Percentiles rank a stretch among this genome's conserved stretches.
These are phyloP conservation scores for Pyracantha coccinea DNA, from an alignment of 331 rosid species.

Conservation along the genomic window DNA sequence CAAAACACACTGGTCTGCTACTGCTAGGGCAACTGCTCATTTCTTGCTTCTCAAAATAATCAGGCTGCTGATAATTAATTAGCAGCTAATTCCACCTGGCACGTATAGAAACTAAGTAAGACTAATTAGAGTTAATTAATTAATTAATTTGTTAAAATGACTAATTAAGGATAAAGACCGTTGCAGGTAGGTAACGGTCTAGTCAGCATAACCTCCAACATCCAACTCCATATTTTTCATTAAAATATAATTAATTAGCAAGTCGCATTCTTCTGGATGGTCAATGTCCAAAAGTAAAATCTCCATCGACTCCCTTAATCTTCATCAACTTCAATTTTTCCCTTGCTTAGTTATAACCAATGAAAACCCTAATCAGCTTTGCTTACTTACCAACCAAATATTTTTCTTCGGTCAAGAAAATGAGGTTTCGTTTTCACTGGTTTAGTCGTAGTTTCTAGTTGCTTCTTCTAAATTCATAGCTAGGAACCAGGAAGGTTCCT, in stretches of 20 bases:
- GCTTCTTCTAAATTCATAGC: not conserved
- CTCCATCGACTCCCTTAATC: not conserved
- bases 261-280: not conserved
- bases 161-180: too few species aligned
- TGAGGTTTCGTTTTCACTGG: not conserved
- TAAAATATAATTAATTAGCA: not conserved
- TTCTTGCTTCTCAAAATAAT: not conserved
- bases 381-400: not conserved
- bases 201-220: not conserved
- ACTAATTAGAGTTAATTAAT: too few species aligned
- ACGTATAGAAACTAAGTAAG: too few species aligned
- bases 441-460: not conserved
- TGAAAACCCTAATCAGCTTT: too few species aligned
- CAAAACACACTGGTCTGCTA: too few species aligned
- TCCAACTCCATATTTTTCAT: not conserved
- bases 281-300: not conserved
- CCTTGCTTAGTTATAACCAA: not conserved
- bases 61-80: not conserved
- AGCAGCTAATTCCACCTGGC: too few species aligned
- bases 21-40: not conserved
- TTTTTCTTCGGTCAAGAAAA: not conserved
- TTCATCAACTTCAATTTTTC: not conserved
- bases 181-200: too few species aligned
- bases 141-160: too few species aligned
- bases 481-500: not conserved